Percentiles rank a stretch among this genome's conserved stretches.
phyloP scores from a whole-genome alignment of 139 green algal species.

The Tetradesmus lagerheimii region DNA sequence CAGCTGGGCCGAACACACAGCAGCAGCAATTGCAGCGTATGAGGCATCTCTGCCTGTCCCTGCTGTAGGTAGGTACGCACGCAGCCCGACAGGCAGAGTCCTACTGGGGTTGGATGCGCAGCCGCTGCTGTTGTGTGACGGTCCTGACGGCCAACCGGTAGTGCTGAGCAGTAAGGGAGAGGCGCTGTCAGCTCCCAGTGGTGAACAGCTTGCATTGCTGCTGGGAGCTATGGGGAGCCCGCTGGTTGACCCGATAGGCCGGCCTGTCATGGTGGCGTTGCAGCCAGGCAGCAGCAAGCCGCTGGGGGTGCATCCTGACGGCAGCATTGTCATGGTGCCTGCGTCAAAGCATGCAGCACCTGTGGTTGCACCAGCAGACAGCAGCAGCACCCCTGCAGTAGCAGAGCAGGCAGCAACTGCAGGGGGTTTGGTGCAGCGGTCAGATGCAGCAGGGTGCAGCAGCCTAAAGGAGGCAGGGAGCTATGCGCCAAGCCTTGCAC shows the following conservation, averaged over 20 bases:
- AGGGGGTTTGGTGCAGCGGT: background rate
- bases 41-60: background rate
- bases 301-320: slow-evolving; percentile 8
- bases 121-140: slow-evolving; percentile 1
- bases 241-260: background rate
- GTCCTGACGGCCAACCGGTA: background rate
- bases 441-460: background rate
- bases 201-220: slow-evolving; percentile 19
- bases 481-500: slow-evolving; percentile 8
- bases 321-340: slow-evolving; percentile 31
- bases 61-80: background rate
- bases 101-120: slow-evolving; percentile 11
- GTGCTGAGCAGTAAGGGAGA: background rate
- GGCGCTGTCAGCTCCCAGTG: background rate
- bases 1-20: background rate
- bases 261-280: slow-evolving; percentile 2
- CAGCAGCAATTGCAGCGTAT: background rate
- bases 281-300: background rate
- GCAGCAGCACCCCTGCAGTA: background rate
- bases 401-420: background rate
- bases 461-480: background rate
- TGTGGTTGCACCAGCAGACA: background rate
- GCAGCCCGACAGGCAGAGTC: background rate
- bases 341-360: background rate
- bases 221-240: background rate